Evolutionary conservation across 176 grass and related monocot species (phyloP), one percentile per base, ranked within the genome.

Genomic region (Tuctoria greenei): DNA sequence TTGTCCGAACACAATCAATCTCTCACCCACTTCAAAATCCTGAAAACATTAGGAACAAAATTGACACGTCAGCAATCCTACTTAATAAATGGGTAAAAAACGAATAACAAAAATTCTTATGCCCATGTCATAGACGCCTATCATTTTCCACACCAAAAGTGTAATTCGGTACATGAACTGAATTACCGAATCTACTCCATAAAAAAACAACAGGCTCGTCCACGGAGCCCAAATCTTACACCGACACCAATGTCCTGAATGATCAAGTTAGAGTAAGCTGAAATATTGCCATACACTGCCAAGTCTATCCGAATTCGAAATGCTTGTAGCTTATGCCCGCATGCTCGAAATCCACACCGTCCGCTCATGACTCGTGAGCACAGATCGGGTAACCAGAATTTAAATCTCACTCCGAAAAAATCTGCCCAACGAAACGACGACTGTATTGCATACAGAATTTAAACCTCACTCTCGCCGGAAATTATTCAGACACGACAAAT

Each of bases 1-100:
- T 78, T 41, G 57, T 79, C 37, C 37, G 67, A 57, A 75, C 17
- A 50, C 44, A 41, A 61, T 44, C 36, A 64, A 31, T 20, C 58
- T 74, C 38, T 65, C 31, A 5, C 27, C 18, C 43, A 80, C 84
- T 79, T 90, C 69, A 83, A 52, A 75, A 26, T 45, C 70, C 86
- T 88, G 81, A 18, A 67, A 82, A 76, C 69, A 80, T 71, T 13
- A 47, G 4, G 66, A 41, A 59, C 12, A 37, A 16, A 28, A 71
- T 37, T 21, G 23, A 67, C 60, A 37, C 44, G 6, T 88, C 43
- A 88, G 16, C 1, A 31, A 49, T 27, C 43, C 20, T 68, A 62
- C 58, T 45, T 71, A 83, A 78, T n/a, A 66, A 72, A 61, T 21
- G 12, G 16, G 36, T 49, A 17, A 9, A 47, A 46, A 64, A 71